Evolutionary conservation across 2,329 filamentous ascomycete species (phyloP), one percentile per base, ranked within the genome.

Genomic region (Colletotrichum paranaense): DNA sequence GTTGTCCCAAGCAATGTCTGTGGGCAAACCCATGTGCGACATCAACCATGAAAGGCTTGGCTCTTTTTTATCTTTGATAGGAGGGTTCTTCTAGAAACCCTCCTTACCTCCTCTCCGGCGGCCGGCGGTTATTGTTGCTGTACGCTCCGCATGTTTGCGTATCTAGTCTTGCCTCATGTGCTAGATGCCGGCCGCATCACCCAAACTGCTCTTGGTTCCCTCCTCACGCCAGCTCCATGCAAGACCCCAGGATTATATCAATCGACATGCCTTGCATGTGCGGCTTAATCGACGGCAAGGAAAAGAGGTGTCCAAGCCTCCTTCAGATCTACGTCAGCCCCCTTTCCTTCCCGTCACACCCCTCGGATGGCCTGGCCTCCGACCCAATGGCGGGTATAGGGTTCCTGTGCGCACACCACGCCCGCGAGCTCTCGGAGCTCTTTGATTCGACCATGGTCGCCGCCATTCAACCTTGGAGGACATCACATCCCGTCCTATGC

Each of bases 361-460:
- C 60, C 42, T 59, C 70, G 64, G 73, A 70, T 69, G 57, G 52
- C 52, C 30, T 59, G 52, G 11, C 7, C 35, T 63, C 65, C 32
- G 66, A 42, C 28, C 66, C 62, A 66, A 75, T 53, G 42, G 35
- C 46, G 12, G 46, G 22, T 22, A 35, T 53, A 46, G 16, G 42
- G 66, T 73, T 63, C 73, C 73, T 75, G 68, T 49, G 26, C 57
- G 16, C 42, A 57, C 14, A 26, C 53, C 56, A 59, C 55, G 30
- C 49, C 14, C 7, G 22, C 22, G 7, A 24, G 69, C 14, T 53
- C 11, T 53, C 24, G 14, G 19, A 58, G 52, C 67, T 67, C 57
- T n/a, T 49, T 74, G 49, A 71, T 74, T 72, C 38, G 62, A 57
- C 57, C 42, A 26, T 72, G 71, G 12, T 55, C n/a, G 60, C 53